Evolutionary conservation across 2,329 filamentous ascomycete species (phyloP).

Genomic region (Fusarium sarcochroum): DNA sequence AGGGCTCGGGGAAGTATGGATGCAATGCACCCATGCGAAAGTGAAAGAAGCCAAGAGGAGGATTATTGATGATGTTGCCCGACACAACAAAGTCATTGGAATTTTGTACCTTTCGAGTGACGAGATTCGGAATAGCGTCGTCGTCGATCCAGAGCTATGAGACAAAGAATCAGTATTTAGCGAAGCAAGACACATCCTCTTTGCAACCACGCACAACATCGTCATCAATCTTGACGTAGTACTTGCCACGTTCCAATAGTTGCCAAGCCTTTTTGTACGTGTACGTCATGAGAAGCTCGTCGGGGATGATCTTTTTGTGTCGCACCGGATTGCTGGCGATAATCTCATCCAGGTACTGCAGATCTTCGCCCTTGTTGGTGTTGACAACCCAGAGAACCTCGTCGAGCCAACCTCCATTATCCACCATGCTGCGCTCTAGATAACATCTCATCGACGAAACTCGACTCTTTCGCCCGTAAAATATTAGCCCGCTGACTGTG

Average conservation of each 20-base stretch:
- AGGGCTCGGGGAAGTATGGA: constrained; percentile 33
- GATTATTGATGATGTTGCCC: constrained; percentile 42
- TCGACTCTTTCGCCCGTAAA: constrained; percentile 35
- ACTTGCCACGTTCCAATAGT: constrained; percentile 37
- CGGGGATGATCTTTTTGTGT: constrained; percentile 32
- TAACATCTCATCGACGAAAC: constrained; percentile 37
- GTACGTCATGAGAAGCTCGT: constrained; percentile 22
- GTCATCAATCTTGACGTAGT: constrained; percentile 45
- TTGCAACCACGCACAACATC: constrained; percentile 17
- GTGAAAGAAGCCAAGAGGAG: constrained; percentile 39
- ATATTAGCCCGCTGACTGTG: constrained; percentile 35
- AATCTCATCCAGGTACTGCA: constrained; percentile 35
- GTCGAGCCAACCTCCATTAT: constrained; percentile 40
- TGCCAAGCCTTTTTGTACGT: constrained; percentile 39
- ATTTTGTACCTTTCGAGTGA: constrained; percentile 29
- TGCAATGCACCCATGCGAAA: constrained; percentile 39
- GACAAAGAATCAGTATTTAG: constrained; percentile 5
- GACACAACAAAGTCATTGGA: constrained; percentile 36
- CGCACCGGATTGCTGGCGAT: constrained; percentile 28
- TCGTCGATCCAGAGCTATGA: constrained; percentile 40
- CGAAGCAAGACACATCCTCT: neutral
- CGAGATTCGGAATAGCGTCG: constrained; percentile 31
- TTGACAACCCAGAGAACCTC: constrained; percentile 40
- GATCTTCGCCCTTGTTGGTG: constrained; percentile 14
- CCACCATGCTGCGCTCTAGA: constrained; percentile 38